phyloP scores from a whole-genome alignment of 179 eudicot genomes.

The Drosera spatulata region DNA sequence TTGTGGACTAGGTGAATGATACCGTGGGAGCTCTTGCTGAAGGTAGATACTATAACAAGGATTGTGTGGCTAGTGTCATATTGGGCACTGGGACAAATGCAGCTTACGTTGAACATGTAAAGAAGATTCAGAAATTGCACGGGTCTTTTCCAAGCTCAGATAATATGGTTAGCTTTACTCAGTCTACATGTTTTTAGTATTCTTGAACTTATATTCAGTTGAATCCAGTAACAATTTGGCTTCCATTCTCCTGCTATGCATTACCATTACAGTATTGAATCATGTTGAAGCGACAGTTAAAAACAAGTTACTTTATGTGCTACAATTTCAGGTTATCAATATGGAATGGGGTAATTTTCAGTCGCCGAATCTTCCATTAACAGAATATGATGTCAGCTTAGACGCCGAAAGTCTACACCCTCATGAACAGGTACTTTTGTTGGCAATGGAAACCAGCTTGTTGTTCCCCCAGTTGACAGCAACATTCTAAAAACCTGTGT shows the following conservation, averaged over 20 bases:
- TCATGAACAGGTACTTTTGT: conserved; percentile 48
- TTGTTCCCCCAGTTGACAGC: too few relatives aligned
- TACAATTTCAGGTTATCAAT: conserved; percentile 39
- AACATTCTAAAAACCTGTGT: not conserved
- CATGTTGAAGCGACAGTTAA: too few relatives aligned
- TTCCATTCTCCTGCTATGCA: not conserved
- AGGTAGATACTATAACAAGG: conserved; percentile 57
- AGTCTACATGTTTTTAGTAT: not conserved
- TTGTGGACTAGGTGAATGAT: conserved; percentile 56
- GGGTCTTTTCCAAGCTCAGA: conserved; percentile 54
- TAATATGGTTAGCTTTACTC: conserved; percentile 37
- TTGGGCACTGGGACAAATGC: conserved; percentile 94
- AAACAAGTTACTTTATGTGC: not conserved
- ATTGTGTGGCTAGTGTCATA: conserved; percentile 76
- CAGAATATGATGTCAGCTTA: conserved; percentile 52
- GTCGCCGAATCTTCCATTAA: conserved; percentile 53
- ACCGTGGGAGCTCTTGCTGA: conserved; percentile 88
- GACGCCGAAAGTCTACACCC: conserved; percentile 63
- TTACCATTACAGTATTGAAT: not conserved
- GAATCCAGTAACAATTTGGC: not conserved
- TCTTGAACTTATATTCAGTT: not conserved
- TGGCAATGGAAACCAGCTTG: too few relatives aligned
- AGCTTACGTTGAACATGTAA: conserved; percentile 66
- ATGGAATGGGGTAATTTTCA: conserved; percentile 71
- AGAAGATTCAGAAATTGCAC: conserved; percentile 57